phyloP scores from a whole-genome alignment of 1,284 basidiomycete species.

The Volvariella volvacea region DNA sequence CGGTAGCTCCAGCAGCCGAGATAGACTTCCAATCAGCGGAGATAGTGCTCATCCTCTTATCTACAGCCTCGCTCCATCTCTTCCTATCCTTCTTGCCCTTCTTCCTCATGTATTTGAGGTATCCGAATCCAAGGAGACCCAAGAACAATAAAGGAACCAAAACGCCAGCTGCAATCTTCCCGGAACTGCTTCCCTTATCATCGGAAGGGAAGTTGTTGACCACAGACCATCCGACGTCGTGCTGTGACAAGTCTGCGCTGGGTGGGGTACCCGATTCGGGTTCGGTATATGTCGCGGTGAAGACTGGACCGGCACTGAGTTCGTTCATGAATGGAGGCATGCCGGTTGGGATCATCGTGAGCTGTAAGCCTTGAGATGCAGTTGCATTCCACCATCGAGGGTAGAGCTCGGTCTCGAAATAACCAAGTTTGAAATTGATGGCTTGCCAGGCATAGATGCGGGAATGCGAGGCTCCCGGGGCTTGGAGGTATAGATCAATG shows the following conservation, averaged over 20 bases:
- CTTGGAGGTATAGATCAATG: constrained; percentile 74
- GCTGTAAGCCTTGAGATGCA: constrained; percentile 47
- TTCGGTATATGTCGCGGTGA: constrained; percentile 55
- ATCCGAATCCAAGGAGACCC: constrained; percentile 41
- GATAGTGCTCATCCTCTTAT: constrained; percentile 80
- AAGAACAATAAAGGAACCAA: constrained; percentile 65
- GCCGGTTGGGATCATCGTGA: constrained; percentile 58
- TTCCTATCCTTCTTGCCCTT: constrained; percentile 55
- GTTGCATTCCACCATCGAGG: constrained; percentile 79
- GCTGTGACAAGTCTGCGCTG: constrained; percentile 29
- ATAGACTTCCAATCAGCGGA: constrained; percentile 73
- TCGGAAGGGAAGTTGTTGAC: constrained; percentile 29
- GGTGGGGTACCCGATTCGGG: constrained; percentile 35
- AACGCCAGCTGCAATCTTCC: constrained; percentile 73
- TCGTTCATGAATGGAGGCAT: constrained; percentile 48
- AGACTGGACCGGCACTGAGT: constrained; percentile 66
- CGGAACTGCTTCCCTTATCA: constrained; percentile 36
- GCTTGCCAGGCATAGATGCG: constrained; percentile 60
- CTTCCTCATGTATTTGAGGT: constrained; percentile 52
- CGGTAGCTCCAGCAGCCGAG: constrained; percentile 63
- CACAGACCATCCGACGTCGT: constrained; percentile 28
- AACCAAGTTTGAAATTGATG: constrained; percentile 50
- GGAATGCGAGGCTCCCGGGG: constrained; percentile 36
- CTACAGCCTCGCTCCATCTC: constrained; percentile 65
- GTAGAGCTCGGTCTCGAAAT: constrained; percentile 47